Evolutionary conservation across 1,284 basidiomycete genomes (phyloP), one percentile per base, ranked within the genome.

Genomic region (Moesziomyces globuligerus): DNA sequence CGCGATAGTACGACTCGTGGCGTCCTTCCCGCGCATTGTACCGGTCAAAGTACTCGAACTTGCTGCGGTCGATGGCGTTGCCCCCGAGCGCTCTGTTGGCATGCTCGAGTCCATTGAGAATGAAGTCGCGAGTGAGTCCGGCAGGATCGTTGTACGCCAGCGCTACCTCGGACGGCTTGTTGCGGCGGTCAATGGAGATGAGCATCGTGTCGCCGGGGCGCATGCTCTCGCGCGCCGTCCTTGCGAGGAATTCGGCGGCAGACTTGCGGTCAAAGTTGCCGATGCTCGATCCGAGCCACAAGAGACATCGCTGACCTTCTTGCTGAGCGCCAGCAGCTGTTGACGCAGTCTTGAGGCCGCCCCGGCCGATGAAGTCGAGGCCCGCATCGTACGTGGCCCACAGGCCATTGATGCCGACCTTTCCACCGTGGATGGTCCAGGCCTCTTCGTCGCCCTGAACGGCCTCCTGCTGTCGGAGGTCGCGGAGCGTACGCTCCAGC

Each of bases 201-300:
- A 88, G 81, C 36, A 87, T 82, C 8, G 85, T 86, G 72, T 87
- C 87, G 5, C 85, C 85, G 4, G 90, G 84, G 10, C 90, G 88
- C 41, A 98, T 86, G 11, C 72, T 72, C 26, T 64, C 51, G 7
- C 66, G 45, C 5, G 93, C 92, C 21, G 96, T 85, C 1, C 88
- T 87, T 13, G 86, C 86, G 50, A 98, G 87, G 84, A 98, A 97
- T 0, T 86, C 84, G 1, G 87, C 87, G 7, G 90, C 91, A 20
- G 70, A 49, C 17, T 86, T 85, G 23, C 93, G 88, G n/a, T 86
- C 83, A 82, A 98, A 97, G 85, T 98, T 98, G 13, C 95, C 95
- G 13, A 98, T 84, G 0, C 93, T 93, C 0, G 92, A 95, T 0
- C 95, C 95, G n/a, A 98, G 86, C 86, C 96, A 98, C 59, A 97